Base-by-base conservation (phyloP, 1,139 yeast genomes). In the Protomyces arabidopsidicola region DNA sequence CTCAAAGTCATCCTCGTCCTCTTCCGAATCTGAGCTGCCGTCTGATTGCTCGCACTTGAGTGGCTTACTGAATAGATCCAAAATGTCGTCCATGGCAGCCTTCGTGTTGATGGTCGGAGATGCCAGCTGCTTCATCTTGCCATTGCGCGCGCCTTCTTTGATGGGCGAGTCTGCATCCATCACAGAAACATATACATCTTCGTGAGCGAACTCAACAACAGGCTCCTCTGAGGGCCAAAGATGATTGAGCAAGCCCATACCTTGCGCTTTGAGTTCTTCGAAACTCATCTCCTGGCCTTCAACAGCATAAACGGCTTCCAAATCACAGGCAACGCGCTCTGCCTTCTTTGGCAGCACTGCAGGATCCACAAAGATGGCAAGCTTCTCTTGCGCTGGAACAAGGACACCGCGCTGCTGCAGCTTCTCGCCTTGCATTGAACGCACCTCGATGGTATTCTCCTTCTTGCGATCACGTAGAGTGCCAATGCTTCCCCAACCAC, bases 21-120 rank as follows among this genome's bases (percentile, higher is more conserved):
- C 67, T 20, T 45, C 63, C n/a, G 68, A 67, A 12, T 58, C 66
- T 6, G 65, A 67, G 58, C 76, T 77, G 42, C 77, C 79, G 63
- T 73, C 77, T 22, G 74, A 73, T 20, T 74, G 56, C 75, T 69
- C 68, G 52, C 67, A 66, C 42, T 75, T 74, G 1, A 84, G 76
- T 0, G 87, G 87, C 68, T 82, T 85, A 70, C 87, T 89, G 72
- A 89, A 88, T 88, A 90, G 87, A 24, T 82, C 81, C 66, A 83
- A 78, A 0, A 90, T 86, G 69, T 90, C 97, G 62, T 84, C 83
- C 64, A 85, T 82, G 0, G 96, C 95, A 70, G 85, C 84, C 66
- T 84, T 84, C 0, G 97, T 86, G 72, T 81, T 90, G 70, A 88
- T 81, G 0, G 97, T 90, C 0, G 96, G 96, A 0, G 78, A 75